Conservation (phyloP, 345 rosid species). For the Melaleuca alternifolia region DNA sequence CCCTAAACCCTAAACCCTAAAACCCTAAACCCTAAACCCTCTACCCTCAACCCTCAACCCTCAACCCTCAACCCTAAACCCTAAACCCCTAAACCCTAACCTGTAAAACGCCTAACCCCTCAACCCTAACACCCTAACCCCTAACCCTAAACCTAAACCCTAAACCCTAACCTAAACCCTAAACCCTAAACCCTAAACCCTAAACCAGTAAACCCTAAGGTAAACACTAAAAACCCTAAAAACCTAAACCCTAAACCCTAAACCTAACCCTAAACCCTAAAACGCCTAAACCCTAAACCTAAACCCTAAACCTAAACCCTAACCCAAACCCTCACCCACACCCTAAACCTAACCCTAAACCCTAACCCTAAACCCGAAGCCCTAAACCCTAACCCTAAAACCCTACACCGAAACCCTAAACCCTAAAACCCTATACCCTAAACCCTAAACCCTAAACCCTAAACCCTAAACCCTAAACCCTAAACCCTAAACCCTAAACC, state of each 20-base stretch:
- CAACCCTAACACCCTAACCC: constrained; percentile 4
- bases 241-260: constrained; percentile 13
- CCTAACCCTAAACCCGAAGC: constrained; percentile 10
- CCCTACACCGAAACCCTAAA: no score
- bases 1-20: constrained; percentile 6
- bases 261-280: no score
- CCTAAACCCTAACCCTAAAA: no score
- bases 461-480: constrained; percentile 14
- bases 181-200: constrained; percentile 12
- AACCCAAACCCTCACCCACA: no score
- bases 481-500: constrained; percentile 8
- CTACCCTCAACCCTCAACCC: not conserved
- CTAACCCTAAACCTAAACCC: constrained; percentile 13
- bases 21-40: constrained; percentile 2
- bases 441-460: constrained; percentile 10
- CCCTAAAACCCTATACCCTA: constrained; percentile 1
- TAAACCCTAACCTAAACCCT: constrained; percentile 8
- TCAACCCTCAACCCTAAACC: not conserved
- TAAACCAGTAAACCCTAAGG: constrained; percentile 5
- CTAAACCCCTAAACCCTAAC: constrained; percentile 13
- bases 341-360: constrained; percentile 16
- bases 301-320: constrained; percentile 14
- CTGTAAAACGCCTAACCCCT: no score
- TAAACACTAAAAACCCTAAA: no score
- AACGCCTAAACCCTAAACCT: constrained; percentile 15